Percentiles rank a stretch among this genome's conserved stretches.
Conservation (phyloP, 2,329 filamentous ascomycete genomes). For the Thelonectria discophora region DNA sequence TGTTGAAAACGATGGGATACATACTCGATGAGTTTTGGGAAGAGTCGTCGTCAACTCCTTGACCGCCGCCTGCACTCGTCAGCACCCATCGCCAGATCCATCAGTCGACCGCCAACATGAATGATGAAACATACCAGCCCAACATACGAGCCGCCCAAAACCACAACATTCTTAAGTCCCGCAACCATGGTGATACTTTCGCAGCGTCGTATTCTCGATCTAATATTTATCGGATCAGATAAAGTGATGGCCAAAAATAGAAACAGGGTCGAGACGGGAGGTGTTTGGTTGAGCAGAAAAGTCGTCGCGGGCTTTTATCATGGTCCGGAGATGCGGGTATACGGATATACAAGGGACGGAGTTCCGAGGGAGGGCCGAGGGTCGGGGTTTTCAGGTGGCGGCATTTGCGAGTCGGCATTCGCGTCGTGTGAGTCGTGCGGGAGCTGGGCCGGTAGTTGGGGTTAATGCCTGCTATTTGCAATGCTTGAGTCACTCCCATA, state of each 20-base stretch:
- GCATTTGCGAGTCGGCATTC: not conserved
- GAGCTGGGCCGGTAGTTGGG: not conserved
- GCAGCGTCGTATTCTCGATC: conserved; percentile 1
- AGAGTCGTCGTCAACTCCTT: conserved; percentile 36
- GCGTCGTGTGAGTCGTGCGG: not conserved
- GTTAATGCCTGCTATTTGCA: too few species aligned
- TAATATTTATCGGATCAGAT: conserved; percentile 6
- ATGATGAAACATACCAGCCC: conserved; percentile 40
- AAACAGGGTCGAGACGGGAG: not conserved
- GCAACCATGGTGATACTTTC: conserved; percentile 27
- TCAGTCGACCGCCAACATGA: not conserved
- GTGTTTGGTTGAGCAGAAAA: not conserved
- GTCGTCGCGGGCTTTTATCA: conserved; percentile 18
- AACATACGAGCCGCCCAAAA: conserved; percentile 42
- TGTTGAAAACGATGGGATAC: fast-evolving
- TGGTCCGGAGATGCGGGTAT: conserved; percentile 10
- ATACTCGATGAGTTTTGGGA: conserved; percentile 37
- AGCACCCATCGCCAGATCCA: not conserved
- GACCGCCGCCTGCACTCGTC: conserved; percentile 32
- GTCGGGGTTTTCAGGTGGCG: conserved; percentile 6
- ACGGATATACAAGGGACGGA: conserved; percentile 20
- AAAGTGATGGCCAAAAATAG: conserved; percentile 18
- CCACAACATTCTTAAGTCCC: conserved; percentile 38
- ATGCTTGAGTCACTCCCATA: too few species aligned
- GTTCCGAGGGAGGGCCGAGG: conserved; percentile 19